Percentiles rank a stretch among this genome's conserved stretches.
These are phyloP conservation scores for Aspergillus egyptiacus DNA, from an alignment of 495 filamentous ascomycete species.

Conservation along the genomic window DNA sequence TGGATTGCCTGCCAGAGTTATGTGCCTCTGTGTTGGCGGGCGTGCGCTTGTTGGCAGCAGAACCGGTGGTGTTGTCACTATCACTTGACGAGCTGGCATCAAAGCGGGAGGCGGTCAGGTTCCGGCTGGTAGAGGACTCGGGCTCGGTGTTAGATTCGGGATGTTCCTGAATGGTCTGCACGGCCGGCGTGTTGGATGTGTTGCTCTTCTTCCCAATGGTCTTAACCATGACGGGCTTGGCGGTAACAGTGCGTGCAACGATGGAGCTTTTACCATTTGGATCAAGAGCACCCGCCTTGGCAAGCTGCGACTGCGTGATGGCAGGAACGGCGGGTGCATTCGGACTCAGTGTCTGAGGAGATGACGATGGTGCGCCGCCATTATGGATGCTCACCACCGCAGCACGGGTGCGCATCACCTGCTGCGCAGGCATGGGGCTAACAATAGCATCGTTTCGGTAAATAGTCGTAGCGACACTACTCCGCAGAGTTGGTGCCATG, in stretches of 20 bases:
- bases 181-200: conserved; percentile 4
- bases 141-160: conserved; percentile 16
- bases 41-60: conserved; percentile 13
- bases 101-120: conserved; percentile 29
- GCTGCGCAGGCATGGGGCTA: conserved; percentile 73
- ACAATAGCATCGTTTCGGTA: conserved; percentile 85
- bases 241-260: conserved; percentile 38
- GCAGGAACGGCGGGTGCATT: conserved; percentile 48
- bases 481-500: conserved; percentile 57
- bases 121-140: conserved; percentile 15
- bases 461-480: conserved; percentile 84
- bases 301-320: conserved; percentile 44
- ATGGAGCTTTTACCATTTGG: conserved; percentile 38
- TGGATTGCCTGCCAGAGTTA: conserved; percentile 10
- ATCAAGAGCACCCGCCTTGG: conserved; percentile 36
- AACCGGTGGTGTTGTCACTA: conserved; percentile 19
- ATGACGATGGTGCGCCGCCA: conserved; percentile 32
- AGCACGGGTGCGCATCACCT: conserved; percentile 76
- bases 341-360: conserved; percentile 30
- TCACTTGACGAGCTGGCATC: conserved; percentile 38
- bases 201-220: conserved; percentile 29
- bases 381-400: conserved; percentile 83
- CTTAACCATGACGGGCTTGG: conserved; percentile 44
- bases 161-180: conserved; percentile 24
- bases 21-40: background rate